Percentiles rank a stretch among this genome's conserved stretches.
phyloP scores from a whole-genome alignment of 108 stramenopile genomes.

The Fragilariopsis cylindrus region DNA sequence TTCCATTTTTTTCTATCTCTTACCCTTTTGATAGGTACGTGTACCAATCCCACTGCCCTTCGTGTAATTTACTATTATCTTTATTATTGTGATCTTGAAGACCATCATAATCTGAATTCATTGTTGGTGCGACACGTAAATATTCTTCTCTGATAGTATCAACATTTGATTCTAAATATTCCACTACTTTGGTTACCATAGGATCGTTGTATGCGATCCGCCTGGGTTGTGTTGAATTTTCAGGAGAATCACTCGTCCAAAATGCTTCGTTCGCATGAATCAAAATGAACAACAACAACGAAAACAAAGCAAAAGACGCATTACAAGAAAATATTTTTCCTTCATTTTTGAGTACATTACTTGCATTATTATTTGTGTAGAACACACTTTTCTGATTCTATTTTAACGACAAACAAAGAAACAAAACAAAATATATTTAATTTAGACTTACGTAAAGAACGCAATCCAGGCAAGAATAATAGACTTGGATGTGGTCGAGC shows the following conservation, averaged over 20 bases:
- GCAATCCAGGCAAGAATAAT: conserved; percentile 71
- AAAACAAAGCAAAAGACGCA: no score
- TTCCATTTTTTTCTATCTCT: conserved; percentile 7
- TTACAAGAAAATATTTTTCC: no score
- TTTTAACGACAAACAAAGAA: no score
- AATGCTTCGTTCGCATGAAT: conserved; percentile 25
- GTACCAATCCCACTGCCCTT: conserved; percentile 90
- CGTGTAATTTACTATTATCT: conserved; percentile 40
- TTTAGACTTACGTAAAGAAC: conserved; percentile 37
- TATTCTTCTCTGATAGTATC: conserved; percentile 74
- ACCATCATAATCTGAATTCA: conserved; percentile 63
- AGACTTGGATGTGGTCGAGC: conserved; percentile 81
- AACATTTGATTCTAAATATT: conserved; percentile 61
- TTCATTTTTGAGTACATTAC: no score
- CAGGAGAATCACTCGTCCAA: conserved; percentile 49
- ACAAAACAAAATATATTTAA: no score
- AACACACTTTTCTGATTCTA: no score
- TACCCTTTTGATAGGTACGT: conserved; percentile 75
- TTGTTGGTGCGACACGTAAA: conserved; percentile 29
- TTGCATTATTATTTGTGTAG: no score
- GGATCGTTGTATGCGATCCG: conserved; percentile 84
- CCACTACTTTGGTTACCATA: conserved; percentile 52
- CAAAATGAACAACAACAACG: no score
- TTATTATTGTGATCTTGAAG: conserved; percentile 31
- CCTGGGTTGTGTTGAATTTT: conserved; percentile 14